phyloP scores from a whole-genome alignment of 2,329 filamentous ascomycete species.

The Arthrinium puccinioides region DNA sequence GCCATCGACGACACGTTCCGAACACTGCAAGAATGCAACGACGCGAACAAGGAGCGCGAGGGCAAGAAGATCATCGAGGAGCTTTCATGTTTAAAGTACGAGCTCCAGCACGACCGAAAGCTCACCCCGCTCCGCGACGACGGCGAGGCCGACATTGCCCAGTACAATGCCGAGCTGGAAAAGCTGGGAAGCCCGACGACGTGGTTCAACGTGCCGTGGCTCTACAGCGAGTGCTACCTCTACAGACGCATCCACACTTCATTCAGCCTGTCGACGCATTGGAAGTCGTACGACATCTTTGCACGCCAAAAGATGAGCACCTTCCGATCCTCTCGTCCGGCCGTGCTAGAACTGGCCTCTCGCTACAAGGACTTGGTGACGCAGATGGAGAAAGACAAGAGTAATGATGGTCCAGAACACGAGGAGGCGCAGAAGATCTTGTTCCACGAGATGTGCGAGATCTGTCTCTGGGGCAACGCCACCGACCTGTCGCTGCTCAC shows the following conservation, averaged over 20 bases:
- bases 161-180: constrained; percentile 82
- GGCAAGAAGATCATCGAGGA: constrained; percentile 80
- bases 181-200: constrained; percentile 62
- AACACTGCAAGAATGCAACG: constrained; percentile 50
- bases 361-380: constrained; percentile 68
- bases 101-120: constrained; percentile 80
- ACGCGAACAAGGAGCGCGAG: constrained; percentile 62
- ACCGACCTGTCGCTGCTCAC: constrained; percentile 90
- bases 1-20: constrained; percentile 93
- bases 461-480: constrained; percentile 95
- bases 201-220: constrained; percentile 84
- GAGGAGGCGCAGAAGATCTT: constrained; percentile 67
- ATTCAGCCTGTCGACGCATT: constrained; percentile 71
- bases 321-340: constrained; percentile 84
- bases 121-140: constrained; percentile 72
- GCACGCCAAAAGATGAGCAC: constrained; percentile 83
- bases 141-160: constrained; percentile 64
- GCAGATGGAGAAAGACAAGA: constrained; percentile 51
- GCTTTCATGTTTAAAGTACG: constrained; percentile 82
- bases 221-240: constrained; percentile 90
- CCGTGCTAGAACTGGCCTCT: constrained; percentile 74
- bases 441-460: constrained; percentile 91
- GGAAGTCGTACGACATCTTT: constrained; percentile 89
- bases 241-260: constrained; percentile 78
- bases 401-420: constrained; percentile 39